phyloP scores from a whole-genome alignment of 2,329 filamentous ascomycete species.

The Xylaria sp. region DNA sequence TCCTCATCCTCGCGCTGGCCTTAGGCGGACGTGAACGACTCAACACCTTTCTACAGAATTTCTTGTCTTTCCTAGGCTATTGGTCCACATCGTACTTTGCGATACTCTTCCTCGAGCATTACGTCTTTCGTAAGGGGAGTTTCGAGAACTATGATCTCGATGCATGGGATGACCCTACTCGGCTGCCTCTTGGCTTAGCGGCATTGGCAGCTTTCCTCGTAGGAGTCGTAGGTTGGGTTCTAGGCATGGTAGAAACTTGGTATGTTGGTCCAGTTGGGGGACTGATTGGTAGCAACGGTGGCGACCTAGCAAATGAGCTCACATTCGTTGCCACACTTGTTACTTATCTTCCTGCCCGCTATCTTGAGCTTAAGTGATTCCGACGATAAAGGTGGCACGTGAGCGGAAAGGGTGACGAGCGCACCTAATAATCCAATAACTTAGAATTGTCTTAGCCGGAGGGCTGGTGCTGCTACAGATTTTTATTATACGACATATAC shows the following conservation, averaged over 20 bases:
- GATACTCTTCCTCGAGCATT: conserved; percentile 61
- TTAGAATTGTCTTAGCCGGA: neutral
- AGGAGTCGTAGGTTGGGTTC: conserved; percentile 57
- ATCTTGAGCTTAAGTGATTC: conserved; percentile 60
- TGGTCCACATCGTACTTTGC: conserved; percentile 62
- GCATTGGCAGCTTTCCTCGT: conserved; percentile 57
- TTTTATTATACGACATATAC: neutral
- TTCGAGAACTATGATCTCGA: conserved; percentile 60
- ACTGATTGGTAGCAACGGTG: conserved; percentile 57
- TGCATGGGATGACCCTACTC: conserved; percentile 58
- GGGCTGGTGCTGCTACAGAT: neutral
- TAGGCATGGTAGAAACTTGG: conserved; percentile 70
- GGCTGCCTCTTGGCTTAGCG: conserved; percentile 58
- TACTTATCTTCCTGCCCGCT: conserved; percentile 60
- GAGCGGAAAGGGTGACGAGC: neutral
- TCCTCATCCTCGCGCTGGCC: conserved; percentile 57
- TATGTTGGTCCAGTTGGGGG: conserved; percentile 60
- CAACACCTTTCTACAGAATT: conserved; percentile 58
- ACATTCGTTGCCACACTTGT: conserved; percentile 61
- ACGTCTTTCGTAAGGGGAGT: conserved; percentile 57
- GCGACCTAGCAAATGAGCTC: conserved; percentile 65
- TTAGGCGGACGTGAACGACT: conserved; percentile 58
- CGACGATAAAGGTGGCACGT: conserved; percentile 49
- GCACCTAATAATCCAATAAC: neutral
- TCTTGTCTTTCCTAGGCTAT: conserved; percentile 61